Evolutionary conservation across 352 stramenopile species (phyloP).

Genomic region (Pythium periplocum): DNA sequence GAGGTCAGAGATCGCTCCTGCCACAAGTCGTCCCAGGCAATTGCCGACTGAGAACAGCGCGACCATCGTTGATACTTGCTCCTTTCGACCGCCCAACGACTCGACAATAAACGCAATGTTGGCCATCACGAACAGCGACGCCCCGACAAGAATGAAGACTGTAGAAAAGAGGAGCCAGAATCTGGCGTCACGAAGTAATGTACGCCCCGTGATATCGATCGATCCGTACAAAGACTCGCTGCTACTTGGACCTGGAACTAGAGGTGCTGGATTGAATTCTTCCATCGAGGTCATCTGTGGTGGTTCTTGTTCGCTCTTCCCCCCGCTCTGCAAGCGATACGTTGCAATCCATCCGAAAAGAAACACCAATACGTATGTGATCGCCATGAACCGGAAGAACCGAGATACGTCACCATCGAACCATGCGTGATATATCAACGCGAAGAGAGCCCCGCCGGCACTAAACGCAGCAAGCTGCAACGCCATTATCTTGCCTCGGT

Average conservation of each 20-base stretch:
- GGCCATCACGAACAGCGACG: conserved; percentile 71
- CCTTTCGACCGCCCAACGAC: conserved; percentile 31
- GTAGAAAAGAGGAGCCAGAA: conserved; percentile 72
- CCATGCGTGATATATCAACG: conserved; percentile 50
- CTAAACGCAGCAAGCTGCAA: conserved; percentile 64
- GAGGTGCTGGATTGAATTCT: background rate
- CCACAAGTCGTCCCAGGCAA: conserved; percentile 42
- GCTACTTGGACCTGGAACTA: background rate
- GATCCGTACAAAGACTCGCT: background rate
- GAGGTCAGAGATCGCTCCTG: conserved; percentile 57
- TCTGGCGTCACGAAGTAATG: conserved; percentile 37
- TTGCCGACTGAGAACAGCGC: conserved; percentile 69
- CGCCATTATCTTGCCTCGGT: conserved; percentile 73
- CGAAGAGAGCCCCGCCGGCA: conserved; percentile 61
- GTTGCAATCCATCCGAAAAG: conserved; percentile 45
- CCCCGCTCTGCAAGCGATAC: conserved; percentile 17
- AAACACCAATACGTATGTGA: conserved; percentile 45
- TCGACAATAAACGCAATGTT: conserved; percentile 81
- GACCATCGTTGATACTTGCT: conserved; percentile 62
- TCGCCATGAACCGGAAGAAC: conserved; percentile 71
- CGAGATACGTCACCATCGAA: conserved; percentile 45
- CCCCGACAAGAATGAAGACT: conserved; percentile 68
- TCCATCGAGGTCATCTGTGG: background rate
- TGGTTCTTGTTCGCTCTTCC: background rate
- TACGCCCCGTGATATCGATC: conserved; percentile 35